phyloP scores from a whole-genome alignment of 2,329 filamentous ascomycete species.

The Colletotrichum viniferum region DNA sequence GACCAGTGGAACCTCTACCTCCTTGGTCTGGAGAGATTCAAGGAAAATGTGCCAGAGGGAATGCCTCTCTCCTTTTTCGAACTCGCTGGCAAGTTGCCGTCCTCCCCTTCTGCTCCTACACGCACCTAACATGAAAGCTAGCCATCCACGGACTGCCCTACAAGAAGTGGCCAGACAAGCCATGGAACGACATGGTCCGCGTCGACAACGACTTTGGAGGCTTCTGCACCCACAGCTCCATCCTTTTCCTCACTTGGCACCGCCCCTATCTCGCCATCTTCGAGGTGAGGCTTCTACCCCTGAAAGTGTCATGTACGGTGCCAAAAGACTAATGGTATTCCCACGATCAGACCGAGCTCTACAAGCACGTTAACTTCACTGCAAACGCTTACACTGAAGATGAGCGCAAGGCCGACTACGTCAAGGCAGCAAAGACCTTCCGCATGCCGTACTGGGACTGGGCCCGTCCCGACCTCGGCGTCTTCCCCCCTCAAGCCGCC shows the following conservation, averaged over 20 bases:
- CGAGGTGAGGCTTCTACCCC: slow-evolving; percentile 47
- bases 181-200: slow-evolving; percentile 17
- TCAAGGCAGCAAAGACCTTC: slow-evolving; percentile 30
- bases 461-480: slow-evolving; percentile 21
- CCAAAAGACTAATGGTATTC: neutral
- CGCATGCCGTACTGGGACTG: slow-evolving; percentile 40
- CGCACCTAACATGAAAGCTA: slow-evolving; percentile 17
- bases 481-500: slow-evolving; percentile 25
- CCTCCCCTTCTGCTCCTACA: neutral
- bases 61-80: slow-evolving; percentile 12
- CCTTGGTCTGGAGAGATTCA: slow-evolving; percentile 13
- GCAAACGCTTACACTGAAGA: slow-evolving; percentile 25
- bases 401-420: slow-evolving; percentile 26
- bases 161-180: slow-evolving; percentile 26
- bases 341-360: slow-evolving; percentile 26
- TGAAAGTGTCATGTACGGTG: neutral
- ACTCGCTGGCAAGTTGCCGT: neutral
- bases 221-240: slow-evolving; percentile 67
- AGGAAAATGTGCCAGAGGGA: neutral
- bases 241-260: slow-evolving; percentile 70
- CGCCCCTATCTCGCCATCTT: slow-evolving; percentile 66
- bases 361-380: slow-evolving; percentile 25
- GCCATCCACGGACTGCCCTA: slow-evolving; percentile 38
- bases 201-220: slow-evolving; percentile 53
- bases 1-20: slow-evolving; percentile 19